phyloP scores from a whole-genome alignment of 768 basidiomycete species.

The Trichaptum fuscoviolaceum region DNA sequence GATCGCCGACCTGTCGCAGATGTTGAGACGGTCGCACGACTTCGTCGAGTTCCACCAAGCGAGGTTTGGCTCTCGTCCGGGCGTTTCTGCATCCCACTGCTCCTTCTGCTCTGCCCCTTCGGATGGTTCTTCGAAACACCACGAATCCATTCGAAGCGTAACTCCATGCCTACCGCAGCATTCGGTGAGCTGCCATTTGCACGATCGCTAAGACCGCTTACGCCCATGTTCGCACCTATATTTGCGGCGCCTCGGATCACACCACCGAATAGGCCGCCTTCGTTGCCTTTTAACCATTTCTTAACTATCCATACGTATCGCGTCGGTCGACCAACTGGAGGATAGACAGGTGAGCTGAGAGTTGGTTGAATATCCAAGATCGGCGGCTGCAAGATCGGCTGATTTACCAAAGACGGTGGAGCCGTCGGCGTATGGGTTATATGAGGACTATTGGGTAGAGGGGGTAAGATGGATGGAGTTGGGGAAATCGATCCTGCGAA shows the following conservation, averaged over 20 bases:
- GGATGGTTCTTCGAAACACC: constrained; percentile 30
- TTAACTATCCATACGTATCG: constrained; percentile 74
- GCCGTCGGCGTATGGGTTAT: constrained; percentile 5
- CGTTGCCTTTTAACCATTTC: constrained; percentile 64
- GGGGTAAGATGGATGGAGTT: constrained; percentile 18
- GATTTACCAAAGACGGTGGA: background rate
- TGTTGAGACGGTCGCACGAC: constrained; percentile 2
- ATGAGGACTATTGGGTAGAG: constrained; percentile 12
- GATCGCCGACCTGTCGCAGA: constrained; percentile 8
- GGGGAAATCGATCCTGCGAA: background rate
- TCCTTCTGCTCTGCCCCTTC: constrained; percentile 19
- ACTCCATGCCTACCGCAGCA: constrained; percentile 45
- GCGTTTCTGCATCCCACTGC: constrained; percentile 19
- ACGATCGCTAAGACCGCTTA: constrained; percentile 17
- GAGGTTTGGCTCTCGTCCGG: background rate
- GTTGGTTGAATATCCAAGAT: constrained; percentile 69
- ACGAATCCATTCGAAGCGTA: constrained; percentile 77
- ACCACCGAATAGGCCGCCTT: constrained; percentile 39
- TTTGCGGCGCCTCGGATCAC: constrained; percentile 26
- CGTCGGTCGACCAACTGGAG: constrained; percentile 33
- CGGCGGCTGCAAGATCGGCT: constrained; percentile 31
- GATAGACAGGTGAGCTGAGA: constrained; percentile 43
- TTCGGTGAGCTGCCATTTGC: constrained; percentile 11
- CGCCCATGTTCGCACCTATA: constrained; percentile 21
- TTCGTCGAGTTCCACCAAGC: background rate